Percentiles rank a stretch among this genome's conserved stretches.
phyloP scores from a whole-genome alignment of 2,329 filamentous ascomycete genomes.

The Zymoseptoria brevis region DNA sequence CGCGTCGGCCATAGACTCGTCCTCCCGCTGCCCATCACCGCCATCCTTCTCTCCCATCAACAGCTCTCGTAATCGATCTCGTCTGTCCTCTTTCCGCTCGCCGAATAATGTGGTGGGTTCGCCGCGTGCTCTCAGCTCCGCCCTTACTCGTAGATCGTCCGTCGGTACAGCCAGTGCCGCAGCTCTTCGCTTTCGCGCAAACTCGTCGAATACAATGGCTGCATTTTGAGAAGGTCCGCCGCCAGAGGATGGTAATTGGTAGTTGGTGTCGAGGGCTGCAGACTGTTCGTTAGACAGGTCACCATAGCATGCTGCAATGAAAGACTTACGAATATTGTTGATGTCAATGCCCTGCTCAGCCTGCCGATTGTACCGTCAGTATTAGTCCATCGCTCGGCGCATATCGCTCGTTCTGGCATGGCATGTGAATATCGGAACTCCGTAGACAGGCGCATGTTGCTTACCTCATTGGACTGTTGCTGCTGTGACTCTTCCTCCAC shows the following conservation, averaged over 20 bases:
- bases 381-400: conserved; percentile 8
- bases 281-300: conserved; percentile 1
- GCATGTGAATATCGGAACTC: conserved; percentile 27
- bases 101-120: conserved; percentile 93
- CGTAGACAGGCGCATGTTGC: conserved; percentile 22
- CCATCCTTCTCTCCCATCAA: conserved; percentile 61
- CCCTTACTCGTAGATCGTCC: conserved; percentile 78
- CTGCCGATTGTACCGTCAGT: conserved; percentile 30
- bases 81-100: conserved; percentile 74
- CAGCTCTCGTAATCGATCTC: conserved; percentile 77
- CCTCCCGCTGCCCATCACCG: conserved; percentile 34
- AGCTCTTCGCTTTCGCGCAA: conserved; percentile 82
- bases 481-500: conserved; percentile 63
- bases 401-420: conserved; percentile 15
- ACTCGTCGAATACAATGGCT: conserved; percentile 76
- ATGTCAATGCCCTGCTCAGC: conserved; percentile 54
- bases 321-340: conserved; percentile 53
- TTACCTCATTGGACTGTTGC: conserved; percentile 47
- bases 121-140: conserved; percentile 73
- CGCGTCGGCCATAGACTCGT: conserved; percentile 55
- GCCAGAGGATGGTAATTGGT: conserved; percentile 62
- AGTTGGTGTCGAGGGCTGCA: conserved; percentile 67
- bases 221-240: conserved; percentile 73
- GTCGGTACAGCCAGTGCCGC: conserved; percentile 88
- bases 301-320: conserved; percentile 11